phyloP scores from a whole-genome alignment of 1,284 basidiomycete species.

The Cutaneotrichosporon sp. region DNA sequence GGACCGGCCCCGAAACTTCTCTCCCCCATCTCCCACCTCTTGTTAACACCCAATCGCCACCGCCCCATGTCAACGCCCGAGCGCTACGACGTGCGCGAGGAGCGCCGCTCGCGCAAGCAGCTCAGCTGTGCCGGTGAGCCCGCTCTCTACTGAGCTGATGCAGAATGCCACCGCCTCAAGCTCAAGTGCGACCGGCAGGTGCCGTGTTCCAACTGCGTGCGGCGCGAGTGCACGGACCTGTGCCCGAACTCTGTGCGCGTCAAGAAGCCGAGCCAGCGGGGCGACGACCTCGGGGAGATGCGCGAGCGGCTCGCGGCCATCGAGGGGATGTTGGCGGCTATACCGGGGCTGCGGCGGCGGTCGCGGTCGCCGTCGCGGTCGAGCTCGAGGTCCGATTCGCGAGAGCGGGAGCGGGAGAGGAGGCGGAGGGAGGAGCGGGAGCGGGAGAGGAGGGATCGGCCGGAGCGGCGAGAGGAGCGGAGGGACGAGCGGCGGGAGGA shows the following conservation, averaged over 20 bases:
- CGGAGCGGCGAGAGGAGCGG: not conserved
- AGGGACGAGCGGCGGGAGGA: not conserved
- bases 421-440: not conserved
- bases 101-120: conserved; percentile 22
- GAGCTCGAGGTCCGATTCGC: conserved; percentile 8
- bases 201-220: conserved; percentile 42
- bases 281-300: conserved; percentile 26
- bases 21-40: no score
- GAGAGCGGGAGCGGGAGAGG: not conserved
- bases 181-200: conserved; percentile 40
- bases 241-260: conserved; percentile 38
- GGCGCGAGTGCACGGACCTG: conserved; percentile 36
- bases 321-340: conserved; percentile 8
- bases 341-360: conserved; percentile 5
- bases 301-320: conserved; percentile 27
- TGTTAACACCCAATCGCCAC: not conserved
- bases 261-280: conserved; percentile 21
- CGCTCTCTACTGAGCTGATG: not conserved
- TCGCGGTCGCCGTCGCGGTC: conserved; percentile 12
- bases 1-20: no score
- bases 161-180: conserved; percentile 33
- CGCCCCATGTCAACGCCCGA: not conserved
- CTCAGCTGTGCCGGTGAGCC: conserved; percentile 27
- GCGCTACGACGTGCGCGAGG: conserved; percentile 22
- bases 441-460: not conserved